Evolutionary conservation across 2,329 filamentous ascomycete species (phyloP).

Genomic region (Verticillium nonalfalfae): DNA sequence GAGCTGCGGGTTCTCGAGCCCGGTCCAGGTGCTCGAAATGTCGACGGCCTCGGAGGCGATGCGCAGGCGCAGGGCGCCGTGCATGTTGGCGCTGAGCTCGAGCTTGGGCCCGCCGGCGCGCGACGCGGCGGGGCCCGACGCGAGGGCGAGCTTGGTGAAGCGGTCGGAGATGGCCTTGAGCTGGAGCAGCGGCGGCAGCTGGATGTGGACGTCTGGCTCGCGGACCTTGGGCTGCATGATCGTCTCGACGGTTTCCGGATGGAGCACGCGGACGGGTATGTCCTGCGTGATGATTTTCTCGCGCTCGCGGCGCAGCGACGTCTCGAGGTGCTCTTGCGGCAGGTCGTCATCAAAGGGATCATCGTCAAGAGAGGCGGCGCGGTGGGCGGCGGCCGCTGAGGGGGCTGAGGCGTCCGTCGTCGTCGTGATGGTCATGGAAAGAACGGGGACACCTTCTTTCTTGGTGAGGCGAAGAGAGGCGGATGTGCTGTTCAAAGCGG

Average conservation of each 20-base stretch:
- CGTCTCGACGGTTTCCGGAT: constrained; percentile 78
- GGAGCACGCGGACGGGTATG: constrained; percentile 87
- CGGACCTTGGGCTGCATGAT: constrained; percentile 87
- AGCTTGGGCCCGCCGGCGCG: constrained; percentile 54
- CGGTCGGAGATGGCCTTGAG: constrained; percentile 92
- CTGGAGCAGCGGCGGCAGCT: constrained; percentile 78
- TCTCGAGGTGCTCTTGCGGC: constrained; percentile 46
- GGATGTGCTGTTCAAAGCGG: constrained; percentile 72
- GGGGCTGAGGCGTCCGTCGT: constrained; percentile 48
- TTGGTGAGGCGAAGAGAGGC: constrained; percentile 88
- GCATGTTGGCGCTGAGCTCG: constrained; percentile 90
- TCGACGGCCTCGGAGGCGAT: constrained; percentile 78
- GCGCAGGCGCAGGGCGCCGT: constrained; percentile 74
- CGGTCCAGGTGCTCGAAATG: constrained; percentile 81
- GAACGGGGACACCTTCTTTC: constrained; percentile 77
- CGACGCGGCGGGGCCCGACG: constrained; percentile 31
- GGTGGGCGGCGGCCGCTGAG: constrained; percentile 14
- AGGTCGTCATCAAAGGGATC: constrained; percentile 38
- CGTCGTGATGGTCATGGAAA: constrained; percentile 85
- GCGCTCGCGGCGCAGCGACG: constrained; percentile 59
- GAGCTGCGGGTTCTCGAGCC: constrained; percentile 79
- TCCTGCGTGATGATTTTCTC: constrained; percentile 94
- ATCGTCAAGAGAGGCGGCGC: constrained; percentile 17
- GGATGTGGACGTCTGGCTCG: constrained; percentile 90
- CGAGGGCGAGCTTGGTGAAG: constrained; percentile 77